Evolutionary conservation across 345 rosid species (phyloP).

Genomic region (Eutrema japonicum): DNA sequence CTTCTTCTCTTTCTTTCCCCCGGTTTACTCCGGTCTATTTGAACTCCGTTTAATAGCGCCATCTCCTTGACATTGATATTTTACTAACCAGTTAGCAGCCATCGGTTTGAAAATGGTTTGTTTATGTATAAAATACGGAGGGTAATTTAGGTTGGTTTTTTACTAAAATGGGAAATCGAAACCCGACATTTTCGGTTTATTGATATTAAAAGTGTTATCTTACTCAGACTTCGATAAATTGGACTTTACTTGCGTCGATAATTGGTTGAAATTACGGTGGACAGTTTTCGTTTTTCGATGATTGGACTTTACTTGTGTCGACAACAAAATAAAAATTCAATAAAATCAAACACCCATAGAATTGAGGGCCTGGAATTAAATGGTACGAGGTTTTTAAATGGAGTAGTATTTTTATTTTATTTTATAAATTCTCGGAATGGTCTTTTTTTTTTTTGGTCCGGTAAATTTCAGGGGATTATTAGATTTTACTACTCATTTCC

Average conservation of each 20-base stretch:
- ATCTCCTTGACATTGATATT: neutral
- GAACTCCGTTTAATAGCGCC: neutral
- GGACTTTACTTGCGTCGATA: neutral
- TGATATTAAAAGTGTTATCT: neutral
- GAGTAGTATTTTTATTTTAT: neutral
- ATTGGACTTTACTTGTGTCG: conserved; percentile 20
- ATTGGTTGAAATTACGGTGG: neutral
- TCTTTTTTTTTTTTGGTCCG: neutral
- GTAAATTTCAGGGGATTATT: neutral
- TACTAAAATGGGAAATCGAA: neutral
- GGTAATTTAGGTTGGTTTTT: neutral
- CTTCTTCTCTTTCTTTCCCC: neutral
- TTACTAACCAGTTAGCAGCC: neutral
- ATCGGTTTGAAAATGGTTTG: neutral
- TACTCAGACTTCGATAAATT: neutral
- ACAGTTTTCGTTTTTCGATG: neutral
- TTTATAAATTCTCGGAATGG: conserved; percentile 2
- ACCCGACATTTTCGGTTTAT: conserved; percentile 13
- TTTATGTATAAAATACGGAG: neutral
- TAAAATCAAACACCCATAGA: conserved; percentile 36
- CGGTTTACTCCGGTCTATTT: conserved; percentile 4
- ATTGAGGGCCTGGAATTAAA: conserved; percentile 43
- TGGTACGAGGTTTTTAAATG: conserved; percentile 43
- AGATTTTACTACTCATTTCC: neutral
- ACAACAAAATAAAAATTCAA: conserved; percentile 22